Conservation (phyloP, 2,329 filamentous ascomycete species). For the Cordyceps javanica region DNA sequence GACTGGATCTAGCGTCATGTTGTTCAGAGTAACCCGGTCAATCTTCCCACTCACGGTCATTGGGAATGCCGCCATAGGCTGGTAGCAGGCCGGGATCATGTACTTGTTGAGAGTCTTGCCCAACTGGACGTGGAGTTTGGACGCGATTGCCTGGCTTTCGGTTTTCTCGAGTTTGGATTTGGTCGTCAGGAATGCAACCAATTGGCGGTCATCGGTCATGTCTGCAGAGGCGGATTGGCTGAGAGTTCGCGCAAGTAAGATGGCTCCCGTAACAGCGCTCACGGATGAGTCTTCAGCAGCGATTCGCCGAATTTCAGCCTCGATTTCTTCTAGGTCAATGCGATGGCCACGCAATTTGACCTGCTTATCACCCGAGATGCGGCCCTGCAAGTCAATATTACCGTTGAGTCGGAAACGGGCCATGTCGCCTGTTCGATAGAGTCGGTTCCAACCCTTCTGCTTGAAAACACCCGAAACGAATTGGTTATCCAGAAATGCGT, state of each 20-base stretch:
- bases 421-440: constrained; percentile 37
- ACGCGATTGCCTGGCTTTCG: constrained; percentile 14
- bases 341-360: constrained; percentile 27
- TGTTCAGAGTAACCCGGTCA: constrained; percentile 18
- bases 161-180: constrained; percentile 13
- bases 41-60: constrained; percentile 21
- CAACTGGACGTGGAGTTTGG: constrained; percentile 17
- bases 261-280: constrained; percentile 16
- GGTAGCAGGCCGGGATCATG: constrained; percentile 22
- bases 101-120: constrained; percentile 21
- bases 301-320: constrained; percentile 21
- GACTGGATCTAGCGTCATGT: constrained; percentile 16
- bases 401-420: constrained; percentile 31
- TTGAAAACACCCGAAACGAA: background rate
- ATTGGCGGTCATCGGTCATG: constrained; percentile 18
- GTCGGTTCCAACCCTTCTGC: constrained; percentile 24
- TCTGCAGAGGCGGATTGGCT: background rate
- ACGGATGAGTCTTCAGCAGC: constrained; percentile 11
- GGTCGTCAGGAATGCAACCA: constrained; percentile 20
- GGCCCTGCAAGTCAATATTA: constrained; percentile 31
- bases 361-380: constrained; percentile 33
- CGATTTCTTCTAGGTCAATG: constrained; percentile 34
- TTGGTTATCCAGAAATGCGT: background rate
- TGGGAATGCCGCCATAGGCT: constrained; percentile 17
- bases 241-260: constrained; percentile 18